phyloP scores from a whole-genome alignment of 169 alveolate species.

The Plasmodium coatneyi region DNA sequence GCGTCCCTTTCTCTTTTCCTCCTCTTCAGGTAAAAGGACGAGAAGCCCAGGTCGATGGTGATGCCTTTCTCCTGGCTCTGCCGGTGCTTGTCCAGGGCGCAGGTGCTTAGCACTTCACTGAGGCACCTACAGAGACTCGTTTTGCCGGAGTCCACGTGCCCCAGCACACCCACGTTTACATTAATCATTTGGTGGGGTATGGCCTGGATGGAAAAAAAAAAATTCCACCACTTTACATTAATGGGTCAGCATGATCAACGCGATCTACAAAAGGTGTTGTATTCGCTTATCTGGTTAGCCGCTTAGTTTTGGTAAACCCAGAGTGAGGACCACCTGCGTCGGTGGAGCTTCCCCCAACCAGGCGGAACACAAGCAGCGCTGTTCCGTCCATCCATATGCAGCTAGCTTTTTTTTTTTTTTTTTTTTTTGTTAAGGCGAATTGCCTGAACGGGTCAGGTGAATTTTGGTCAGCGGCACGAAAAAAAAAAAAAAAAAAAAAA shows the following conservation, averaged over 20 bases:
- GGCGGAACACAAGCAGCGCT: no score
- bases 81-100: conserved; percentile 93
- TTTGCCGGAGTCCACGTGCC: conserved; percentile 95
- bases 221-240: background rate
- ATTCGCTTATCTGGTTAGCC: background rate
- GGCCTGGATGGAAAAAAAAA: background rate
- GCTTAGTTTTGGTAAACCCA: background rate
- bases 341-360: background rate
- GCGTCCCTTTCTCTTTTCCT: background rate
- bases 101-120: conserved; percentile 91
- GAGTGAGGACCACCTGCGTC: background rate
- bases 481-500: no score
- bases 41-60: conserved; percentile 94
- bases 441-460: no score
- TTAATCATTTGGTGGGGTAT: conserved; percentile 61
- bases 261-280: background rate
- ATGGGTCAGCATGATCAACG: background rate
- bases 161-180: conserved; percentile 92
- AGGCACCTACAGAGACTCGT: conserved; percentile 90
- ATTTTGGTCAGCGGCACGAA: background rate
- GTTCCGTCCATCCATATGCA: no score
- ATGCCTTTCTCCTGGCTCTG: conserved; percentile 92
- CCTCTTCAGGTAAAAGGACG: conserved; percentile 87
- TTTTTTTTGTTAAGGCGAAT: no score
- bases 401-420: no score